Base-by-base conservation (phyloP, 768 basidiomycete genomes). In the Chalciporus chontae region DNA sequence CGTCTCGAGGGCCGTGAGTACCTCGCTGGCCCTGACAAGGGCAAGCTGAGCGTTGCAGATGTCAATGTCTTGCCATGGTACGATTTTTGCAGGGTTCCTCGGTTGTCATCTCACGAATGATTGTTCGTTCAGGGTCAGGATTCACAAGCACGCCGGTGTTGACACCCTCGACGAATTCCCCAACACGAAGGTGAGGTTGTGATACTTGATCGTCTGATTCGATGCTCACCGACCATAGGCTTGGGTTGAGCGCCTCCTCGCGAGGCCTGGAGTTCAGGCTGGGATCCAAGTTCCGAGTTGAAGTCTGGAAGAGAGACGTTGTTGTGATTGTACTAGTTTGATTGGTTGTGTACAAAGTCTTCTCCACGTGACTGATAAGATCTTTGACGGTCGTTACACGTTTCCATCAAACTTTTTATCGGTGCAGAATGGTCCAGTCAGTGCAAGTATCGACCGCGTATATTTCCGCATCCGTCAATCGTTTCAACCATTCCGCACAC, bases 1-100 rank as follows among this genome's bases (percentile, higher is more conserved):
- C 80, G 87, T 19, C 77, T 94, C n/a, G 66, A 73, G 40, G 79
- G 74, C 45, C 79, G 87, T 15, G 90, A 93, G 36, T 94, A 77
- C 65, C 80, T 95, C 14, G 90, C 78, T 15, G 91, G 93, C n/a
- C 70, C 83, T 10, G 84, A 80, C 0, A 72, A 73, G 47, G 88
- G 87, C 21, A 83, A 79, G 57, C 80, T 77, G 62, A 81, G 76
- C 36, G 67, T 93, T 41, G 92, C 87, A 7, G 89, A 90, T 59
- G 69, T 87, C 49, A 91, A 90, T 50, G 73, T 74, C 4, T 61
- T 78, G 48, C 74, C 85, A 4, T 90, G 86, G 87, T 83, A 54
- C 8, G 60, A 47, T 24, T 50, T 66, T 48, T 10, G 3, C 13
- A 17, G 29, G 14, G 26, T 4, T 21, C 44, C 11, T 14, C 17